Percentiles rank a stretch among this genome's conserved stretches.
phyloP scores from a whole-genome alignment of 2,329 filamentous ascomycete species.

The Fusarium chaquense region DNA sequence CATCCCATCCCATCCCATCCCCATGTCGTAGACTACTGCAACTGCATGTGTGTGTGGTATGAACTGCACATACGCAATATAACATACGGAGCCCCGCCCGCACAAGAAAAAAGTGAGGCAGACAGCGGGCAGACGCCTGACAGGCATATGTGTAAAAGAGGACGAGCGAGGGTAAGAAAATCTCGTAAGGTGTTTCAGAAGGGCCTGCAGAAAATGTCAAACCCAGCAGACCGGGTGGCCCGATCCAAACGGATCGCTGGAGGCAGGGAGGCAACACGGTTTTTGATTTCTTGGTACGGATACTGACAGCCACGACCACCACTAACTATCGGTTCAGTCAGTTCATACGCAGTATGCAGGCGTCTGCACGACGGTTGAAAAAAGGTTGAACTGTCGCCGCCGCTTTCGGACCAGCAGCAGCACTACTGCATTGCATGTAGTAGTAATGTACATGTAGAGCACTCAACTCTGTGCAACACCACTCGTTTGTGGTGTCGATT shows the following conservation, averaged over 20 bases:
- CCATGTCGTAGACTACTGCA: slow-evolving; percentile 32
- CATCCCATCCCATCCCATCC: no score
- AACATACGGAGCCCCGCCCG: slow-evolving; percentile 35
- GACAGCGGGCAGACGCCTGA: slow-evolving; percentile 3
- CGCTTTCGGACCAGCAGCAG: slow-evolving; percentile 20
- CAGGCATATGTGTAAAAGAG: slow-evolving; percentile 8
- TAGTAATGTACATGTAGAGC: background rate
- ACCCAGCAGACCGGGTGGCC: slow-evolving; percentile 38
- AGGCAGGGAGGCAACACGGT: slow-evolving; percentile 32
- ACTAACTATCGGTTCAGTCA: background rate
- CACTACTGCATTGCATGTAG: background rate
- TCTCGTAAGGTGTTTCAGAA: slow-evolving; percentile 39
- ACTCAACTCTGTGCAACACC: slow-evolving; percentile 11
- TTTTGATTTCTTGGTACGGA: slow-evolving; percentile 2
- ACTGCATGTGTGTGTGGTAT: background rate
- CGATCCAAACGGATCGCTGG: slow-evolving; percentile 37
- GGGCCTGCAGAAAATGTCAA: slow-evolving; percentile 21
- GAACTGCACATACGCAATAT: slow-evolving; percentile 32
- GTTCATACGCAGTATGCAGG: slow-evolving; percentile 9
- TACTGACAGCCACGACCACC: background rate
- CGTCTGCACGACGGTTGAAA: slow-evolving; percentile 35
- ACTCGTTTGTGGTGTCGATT: slow-evolving; percentile 8
- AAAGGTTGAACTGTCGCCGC: slow-evolving; percentile 15
- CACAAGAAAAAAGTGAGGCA: slow-evolving; percentile 26
- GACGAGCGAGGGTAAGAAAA: slow-evolving; percentile 14